Evolutionary conservation across 805 yeast genomes (phyloP), one percentile per base, ranked within the genome.

Genomic region (Zygoascus biomembranicola): DNA sequence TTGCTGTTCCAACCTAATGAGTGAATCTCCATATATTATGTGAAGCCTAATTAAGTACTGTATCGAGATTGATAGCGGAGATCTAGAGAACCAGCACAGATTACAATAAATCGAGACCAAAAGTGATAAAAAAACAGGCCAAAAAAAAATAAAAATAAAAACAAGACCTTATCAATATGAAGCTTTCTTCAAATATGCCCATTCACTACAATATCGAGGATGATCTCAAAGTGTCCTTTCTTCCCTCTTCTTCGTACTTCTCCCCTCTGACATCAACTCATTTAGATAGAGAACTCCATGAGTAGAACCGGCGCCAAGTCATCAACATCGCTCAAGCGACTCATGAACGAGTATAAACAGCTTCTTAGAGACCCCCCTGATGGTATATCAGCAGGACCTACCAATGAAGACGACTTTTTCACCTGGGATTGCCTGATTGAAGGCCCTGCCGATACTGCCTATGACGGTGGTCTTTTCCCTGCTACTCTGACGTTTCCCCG

Each of bases 331-430:
- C 95, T 87, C 58, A 83, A 85, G 61, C 74, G 99, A 56, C 78
- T 94, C 32, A 76, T 90, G 64, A 89, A 89, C 60, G 99, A 94
- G 68, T 85, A 85, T 66, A 92, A 88, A 66, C 96, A 89, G 68
- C 78, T 94, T 26, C 73, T 84, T 16, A 80, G 79, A 59, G 96
- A 90, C 57, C 85, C 96, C 0, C 96, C 97, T 0, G 97, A 95
- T 32, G 99, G 99, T 0, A 87, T 92, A 37, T 80, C 90, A 5
- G 99, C 99, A 0, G 96, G 96, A 1, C 99, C 99, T 0, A 74
- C 82, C 3, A 71, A 79, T 20, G 95, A 87, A 62, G 82, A 81
- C 58, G 78, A 88, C 67, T 71, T 88, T 51, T 85, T 86, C 56
- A 73, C 75, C 28, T 88, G 96, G 96, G 95, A 87, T 58, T 88